A percentile compares a stretch with the other conserved stretches of the same genome.
These are phyloP conservation scores for Chloroidium sp. DNA, from an alignment of 163 green algal genomes.

Conservation along the genomic window DNA sequence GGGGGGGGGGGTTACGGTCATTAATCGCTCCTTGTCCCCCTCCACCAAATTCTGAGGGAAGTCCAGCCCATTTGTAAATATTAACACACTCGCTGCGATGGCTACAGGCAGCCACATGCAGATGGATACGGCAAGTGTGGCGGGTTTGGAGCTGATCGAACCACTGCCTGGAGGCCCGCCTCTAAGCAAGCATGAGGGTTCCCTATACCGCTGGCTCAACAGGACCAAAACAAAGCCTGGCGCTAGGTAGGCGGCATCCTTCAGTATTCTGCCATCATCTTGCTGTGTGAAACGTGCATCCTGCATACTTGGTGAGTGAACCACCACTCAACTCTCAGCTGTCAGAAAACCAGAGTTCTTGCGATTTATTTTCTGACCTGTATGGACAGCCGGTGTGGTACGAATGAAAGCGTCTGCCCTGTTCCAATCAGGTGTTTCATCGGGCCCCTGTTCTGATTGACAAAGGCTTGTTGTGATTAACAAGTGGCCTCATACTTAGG, in stretches of 20 bases:
- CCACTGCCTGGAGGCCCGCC: constrained; percentile 11
- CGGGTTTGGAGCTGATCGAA: constrained; percentile 38
- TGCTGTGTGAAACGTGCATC: not conserved
- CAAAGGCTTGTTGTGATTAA: not conserved
- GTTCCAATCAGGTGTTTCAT: not conserved
- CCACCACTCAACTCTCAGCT: not conserved
- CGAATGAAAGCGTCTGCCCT: too few species aligned
- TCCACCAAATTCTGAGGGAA: too few species aligned
- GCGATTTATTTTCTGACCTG: not conserved
- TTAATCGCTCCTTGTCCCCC: too few species aligned
- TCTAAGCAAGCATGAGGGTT: not conserved
- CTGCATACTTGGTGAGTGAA: not conserved
- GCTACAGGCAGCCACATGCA: constrained; percentile 31
- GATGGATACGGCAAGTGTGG: constrained; percentile 31
- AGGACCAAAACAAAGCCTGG: constrained; percentile 30
- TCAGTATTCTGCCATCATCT: constrained; percentile 5
- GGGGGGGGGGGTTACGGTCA: too few species aligned
- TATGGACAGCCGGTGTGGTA: too few species aligned
- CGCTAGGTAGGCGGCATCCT: constrained; percentile 4
- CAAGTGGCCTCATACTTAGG: not conserved
- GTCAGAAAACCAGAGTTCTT: not conserved
- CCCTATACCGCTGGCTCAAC: constrained; percentile 19
- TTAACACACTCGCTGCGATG: constrained; percentile 7
- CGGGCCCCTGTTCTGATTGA: not conserved
- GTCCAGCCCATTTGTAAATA: too few species aligned